Percentiles rank a stretch among this genome's conserved stretches.
Conservation (phyloP, 2,329 filamentous ascomycete genomes). For the Claviceps sp. region DNA sequence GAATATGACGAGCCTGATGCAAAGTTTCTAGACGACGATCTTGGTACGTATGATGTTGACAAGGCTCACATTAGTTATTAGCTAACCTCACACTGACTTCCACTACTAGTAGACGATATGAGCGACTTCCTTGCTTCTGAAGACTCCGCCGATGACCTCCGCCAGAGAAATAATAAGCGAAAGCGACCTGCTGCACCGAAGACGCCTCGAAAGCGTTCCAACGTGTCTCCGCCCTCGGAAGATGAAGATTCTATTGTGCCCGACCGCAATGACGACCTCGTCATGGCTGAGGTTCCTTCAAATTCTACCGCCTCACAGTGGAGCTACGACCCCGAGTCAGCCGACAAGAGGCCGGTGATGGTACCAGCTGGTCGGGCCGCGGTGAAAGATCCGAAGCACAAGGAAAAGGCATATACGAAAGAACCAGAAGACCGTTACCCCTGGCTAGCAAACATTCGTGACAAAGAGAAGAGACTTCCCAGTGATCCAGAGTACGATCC, state of each 20-base stretch:
- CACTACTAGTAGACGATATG: slow-evolving; percentile 44
- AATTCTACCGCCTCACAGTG: slow-evolving; percentile 71
- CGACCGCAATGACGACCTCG: slow-evolving; percentile 35
- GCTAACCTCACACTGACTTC: slow-evolving; percentile 4
- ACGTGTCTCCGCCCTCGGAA: slow-evolving; percentile 30
- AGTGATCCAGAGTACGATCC: slow-evolving; percentile 84
- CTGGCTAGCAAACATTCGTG: slow-evolving; percentile 76
- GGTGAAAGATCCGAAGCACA: slow-evolving; percentile 23
- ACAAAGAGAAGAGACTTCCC: slow-evolving; percentile 68
- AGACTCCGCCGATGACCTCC: slow-evolving; percentile 55
- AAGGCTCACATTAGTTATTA: neutral
- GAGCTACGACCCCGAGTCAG: slow-evolving; percentile 46
- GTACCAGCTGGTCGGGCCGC: slow-evolving; percentile 17
- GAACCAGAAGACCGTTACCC: slow-evolving; percentile 79
- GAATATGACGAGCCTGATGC: slow-evolving; percentile 59
- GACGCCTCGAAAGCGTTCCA: slow-evolving; percentile 48
- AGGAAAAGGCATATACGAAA: slow-evolving; percentile 61
- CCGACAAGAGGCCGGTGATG: slow-evolving; percentile 22
- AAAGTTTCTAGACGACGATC: slow-evolving; percentile 36
- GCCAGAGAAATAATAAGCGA: slow-evolving; percentile 51
- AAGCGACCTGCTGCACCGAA: slow-evolving; percentile 49
- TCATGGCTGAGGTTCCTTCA: slow-evolving; percentile 42
- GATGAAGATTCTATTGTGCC: slow-evolving; percentile 25
- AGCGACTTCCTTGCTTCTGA: slow-evolving; percentile 82
- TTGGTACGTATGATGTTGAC: no score